Conservation (phyloP, 2,329 filamentous ascomycete species). For the Monilinia laxa region DNA sequence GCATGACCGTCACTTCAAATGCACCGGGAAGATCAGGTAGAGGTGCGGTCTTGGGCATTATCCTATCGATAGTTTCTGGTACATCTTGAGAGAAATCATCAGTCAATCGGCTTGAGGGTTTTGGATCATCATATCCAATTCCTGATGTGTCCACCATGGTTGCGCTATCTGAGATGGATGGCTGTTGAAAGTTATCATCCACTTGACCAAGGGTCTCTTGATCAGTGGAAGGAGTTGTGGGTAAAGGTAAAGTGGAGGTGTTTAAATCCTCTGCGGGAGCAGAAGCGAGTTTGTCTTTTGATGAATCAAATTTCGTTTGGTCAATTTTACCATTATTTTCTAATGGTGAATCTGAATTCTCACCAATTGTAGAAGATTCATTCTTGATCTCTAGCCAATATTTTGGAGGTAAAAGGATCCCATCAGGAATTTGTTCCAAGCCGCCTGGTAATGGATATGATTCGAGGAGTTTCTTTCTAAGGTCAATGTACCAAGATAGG, state of each 20-base stretch:
- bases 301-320: background rate
- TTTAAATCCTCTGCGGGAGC: background rate
- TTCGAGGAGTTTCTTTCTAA: slow-evolving; percentile 66
- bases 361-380: background rate
- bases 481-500: slow-evolving; percentile 69
- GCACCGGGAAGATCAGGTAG: slow-evolving; percentile 1
- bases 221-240: background rate
- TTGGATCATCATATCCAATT: background rate
- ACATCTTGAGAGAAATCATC: background rate
- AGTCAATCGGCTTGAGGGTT: slow-evolving; percentile 4
- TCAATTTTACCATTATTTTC: background rate
- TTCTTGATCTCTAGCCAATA: slow-evolving; percentile 20
- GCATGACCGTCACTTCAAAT: slow-evolving; percentile 47
- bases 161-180: background rate
- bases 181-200: background rate
- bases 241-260: background rate
- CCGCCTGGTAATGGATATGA: slow-evolving; percentile 68
- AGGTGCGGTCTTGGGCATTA: background rate
- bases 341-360: background rate
- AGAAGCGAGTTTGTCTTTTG: slow-evolving; percentile 1
- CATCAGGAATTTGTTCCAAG: slow-evolving; percentile 67
- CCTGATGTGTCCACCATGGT: background rate
- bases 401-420: slow-evolving; percentile 70
- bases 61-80: slow-evolving; percentile 1
- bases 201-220: background rate